Evolutionary conservation across 495 filamentous ascomycete genomes (phyloP).

Genomic region (Penicillium bialowiezense): DNA sequence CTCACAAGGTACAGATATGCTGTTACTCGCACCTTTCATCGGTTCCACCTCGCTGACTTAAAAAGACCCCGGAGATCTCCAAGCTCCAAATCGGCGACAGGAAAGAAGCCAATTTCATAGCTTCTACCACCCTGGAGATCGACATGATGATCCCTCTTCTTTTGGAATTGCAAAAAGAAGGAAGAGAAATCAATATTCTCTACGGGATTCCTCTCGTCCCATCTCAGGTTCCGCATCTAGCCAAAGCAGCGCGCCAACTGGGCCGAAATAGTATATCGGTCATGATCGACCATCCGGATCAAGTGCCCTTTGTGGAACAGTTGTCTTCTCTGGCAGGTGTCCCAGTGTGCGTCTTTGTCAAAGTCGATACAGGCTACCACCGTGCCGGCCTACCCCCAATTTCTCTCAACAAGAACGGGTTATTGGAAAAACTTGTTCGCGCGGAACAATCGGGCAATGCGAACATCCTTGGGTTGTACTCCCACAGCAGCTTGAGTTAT

Average conservation of each 20-base stretch:
- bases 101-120: constrained; percentile 59
- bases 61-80: constrained; percentile 69
- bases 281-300: constrained; percentile 70
- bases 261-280: constrained; percentile 56
- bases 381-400: constrained; percentile 65
- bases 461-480: constrained; percentile 65
- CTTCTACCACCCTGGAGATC: constrained; percentile 76
- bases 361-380: constrained; percentile 75
- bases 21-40: not conserved
- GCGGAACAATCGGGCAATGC: constrained; percentile 30
- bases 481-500: constrained; percentile 79
- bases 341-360: constrained; percentile 61
- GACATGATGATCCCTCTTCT: constrained; percentile 65
- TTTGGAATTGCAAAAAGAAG: constrained; percentile 49
- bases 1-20: constrained; percentile 65
- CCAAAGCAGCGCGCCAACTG: constrained; percentile 44
- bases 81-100: constrained; percentile 66
- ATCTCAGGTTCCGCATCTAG: constrained; percentile 58
- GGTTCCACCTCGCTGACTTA: not conserved
- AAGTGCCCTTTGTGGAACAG: constrained; percentile 46
- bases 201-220: constrained; percentile 73
- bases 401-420: constrained; percentile 45
- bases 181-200: constrained; percentile 62
- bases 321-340: constrained; percentile 38
- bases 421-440: constrained; percentile 52